A percentile compares a stretch with the other conserved stretches of the same genome.
Evolutionary conservation across 139 green algal species (phyloP).

Genomic region (Asterochloris sp.): DNA sequence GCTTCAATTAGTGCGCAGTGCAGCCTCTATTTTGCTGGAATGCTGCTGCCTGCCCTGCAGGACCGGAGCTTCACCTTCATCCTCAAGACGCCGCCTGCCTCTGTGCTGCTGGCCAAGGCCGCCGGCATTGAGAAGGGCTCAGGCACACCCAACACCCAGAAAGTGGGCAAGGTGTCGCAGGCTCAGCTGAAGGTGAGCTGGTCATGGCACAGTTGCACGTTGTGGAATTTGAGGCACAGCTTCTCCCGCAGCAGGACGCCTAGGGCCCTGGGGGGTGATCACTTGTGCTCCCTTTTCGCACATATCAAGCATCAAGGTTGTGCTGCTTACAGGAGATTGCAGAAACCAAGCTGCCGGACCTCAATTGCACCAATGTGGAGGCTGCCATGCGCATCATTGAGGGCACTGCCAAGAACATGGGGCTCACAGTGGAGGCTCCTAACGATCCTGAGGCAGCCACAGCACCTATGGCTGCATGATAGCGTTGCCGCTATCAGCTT

Average conservation of each 20-base stretch:
- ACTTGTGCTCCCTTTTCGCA: neutral
- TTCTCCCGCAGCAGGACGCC: neutral
- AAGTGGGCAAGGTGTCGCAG: slow-evolving; percentile 84
- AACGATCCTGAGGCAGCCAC: neutral
- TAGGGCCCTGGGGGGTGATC: neutral
- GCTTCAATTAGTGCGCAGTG: neutral
- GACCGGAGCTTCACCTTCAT: slow-evolving; percentile 98
- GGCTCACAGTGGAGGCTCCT: slow-evolving; percentile 60
- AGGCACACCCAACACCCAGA: slow-evolving; percentile 73
- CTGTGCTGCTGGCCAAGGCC: slow-evolving; percentile 93
- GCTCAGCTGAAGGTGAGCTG: slow-evolving; percentile 67
- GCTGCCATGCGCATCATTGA: slow-evolving; percentile 85
- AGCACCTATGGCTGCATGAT: slow-evolving; percentile 27
- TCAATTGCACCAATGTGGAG: slow-evolving; percentile 91
- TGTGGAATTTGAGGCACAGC: neutral
- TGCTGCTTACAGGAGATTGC: slow-evolving; percentile 82
- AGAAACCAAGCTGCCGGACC: slow-evolving; percentile 94
- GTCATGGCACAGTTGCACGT: neutral
- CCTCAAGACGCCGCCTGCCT: slow-evolving; percentile 96
- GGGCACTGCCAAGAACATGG: slow-evolving; percentile 97
- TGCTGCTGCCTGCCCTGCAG: slow-evolving; percentile 38
- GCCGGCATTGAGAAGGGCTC: slow-evolving; percentile 80
- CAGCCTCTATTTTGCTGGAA: neutral
- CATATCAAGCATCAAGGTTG: neutral
- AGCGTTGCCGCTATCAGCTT: neutral